Evolutionary conservation across 2,329 filamentous ascomycete genomes (phyloP), one percentile per base, ranked within the genome.

Genomic region (Talaromyces marneffei): DNA sequence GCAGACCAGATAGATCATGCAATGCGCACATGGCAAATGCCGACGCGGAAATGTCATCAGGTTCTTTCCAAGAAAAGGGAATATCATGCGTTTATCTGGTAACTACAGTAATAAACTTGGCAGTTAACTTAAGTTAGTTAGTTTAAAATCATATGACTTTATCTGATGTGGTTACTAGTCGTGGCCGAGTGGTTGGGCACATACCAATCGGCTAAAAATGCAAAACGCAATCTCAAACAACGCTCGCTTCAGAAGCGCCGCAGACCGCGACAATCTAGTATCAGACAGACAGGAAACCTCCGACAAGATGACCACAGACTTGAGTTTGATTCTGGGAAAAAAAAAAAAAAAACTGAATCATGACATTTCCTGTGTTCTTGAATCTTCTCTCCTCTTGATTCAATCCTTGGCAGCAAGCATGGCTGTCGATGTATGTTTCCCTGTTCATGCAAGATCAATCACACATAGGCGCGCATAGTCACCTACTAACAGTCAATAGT

Each of bases 201-300:
- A 52, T 40, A 29, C 35, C 52, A 39, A 55, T 55, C 52, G 60
- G 54, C 55, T 57, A 37, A 48, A 46, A 40, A n/a, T 48, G 54
- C 33, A 57, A 57, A 53, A 46, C 60, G 54, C 44, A 31, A 33
- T 53, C 60, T 62, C 60, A 62, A 62, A 62, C 60, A 35, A 33
- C 27, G 12, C 44, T 37, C 39, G 40, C 27, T 42, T 53, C 40
- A 62, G 56, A 59, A 40, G 42, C 55, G 60, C 60, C 56, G 55
- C 58, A 50, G 55, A 40, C 33, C 29, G 40, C 48, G 33, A 12
- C 31, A n/a, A 20, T 20, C 29, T 52, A 33, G 48, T 52, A 33
- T 52, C 48, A 52, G 48, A 52, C 48, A 52, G 48, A 52, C 8
- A 16, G n/a, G 14, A 2, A 52, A 23, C 16, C 29, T 20, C 48